Percentiles rank a stretch among this genome's conserved stretches.
phyloP scores from a whole-genome alignment of 148 eudicot genomes.

The Linanthus parryae region DNA sequence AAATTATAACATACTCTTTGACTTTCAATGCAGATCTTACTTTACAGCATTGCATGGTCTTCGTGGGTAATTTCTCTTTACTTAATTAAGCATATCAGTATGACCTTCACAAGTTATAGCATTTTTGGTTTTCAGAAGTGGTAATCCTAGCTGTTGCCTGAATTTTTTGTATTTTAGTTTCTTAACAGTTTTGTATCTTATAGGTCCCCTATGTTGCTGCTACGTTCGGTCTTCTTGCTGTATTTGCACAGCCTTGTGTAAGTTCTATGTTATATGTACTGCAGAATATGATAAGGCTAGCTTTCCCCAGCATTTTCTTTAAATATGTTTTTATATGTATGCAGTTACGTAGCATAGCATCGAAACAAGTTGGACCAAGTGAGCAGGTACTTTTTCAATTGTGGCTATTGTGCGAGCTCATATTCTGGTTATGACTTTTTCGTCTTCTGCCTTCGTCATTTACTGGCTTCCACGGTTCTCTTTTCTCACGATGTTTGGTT shows the following conservation, averaged over 20 bases:
- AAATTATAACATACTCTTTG: background rate
- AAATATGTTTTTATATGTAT: background rate
- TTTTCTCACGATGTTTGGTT: background rate
- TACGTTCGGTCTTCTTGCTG: slow-evolving; percentile 29
- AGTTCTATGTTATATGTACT: slow-evolving; percentile 17
- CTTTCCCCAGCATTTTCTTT: background rate
- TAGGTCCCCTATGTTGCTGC: slow-evolving; percentile 61
- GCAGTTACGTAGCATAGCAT: slow-evolving; percentile 59
- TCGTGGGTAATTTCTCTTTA: slow-evolving; percentile 41
- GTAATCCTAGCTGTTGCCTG: background rate
- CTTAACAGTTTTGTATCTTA: slow-evolving; percentile 7
- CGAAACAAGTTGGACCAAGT: slow-evolving; percentile 53
- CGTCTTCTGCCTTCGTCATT: background rate
- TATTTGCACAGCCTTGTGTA: slow-evolving; percentile 49
- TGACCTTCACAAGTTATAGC: background rate
- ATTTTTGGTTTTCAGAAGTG: background rate
- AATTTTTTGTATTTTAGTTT: background rate
- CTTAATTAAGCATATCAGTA: too few relatives aligned
- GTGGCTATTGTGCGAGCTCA: background rate
- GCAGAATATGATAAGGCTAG: background rate
- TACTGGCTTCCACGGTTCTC: background rate
- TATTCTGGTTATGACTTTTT: background rate
- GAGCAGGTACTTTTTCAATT: slow-evolving; percentile 38
- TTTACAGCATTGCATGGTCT: slow-evolving; percentile 30
- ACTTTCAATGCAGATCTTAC: slow-evolving; percentile 40